A percentile compares a stretch with the other conserved stretches of the same genome.
These are phyloP conservation scores for Dothistroma pini DNA, from an alignment of 2,329 filamentous ascomycete species.

Conservation along the genomic window DNA sequence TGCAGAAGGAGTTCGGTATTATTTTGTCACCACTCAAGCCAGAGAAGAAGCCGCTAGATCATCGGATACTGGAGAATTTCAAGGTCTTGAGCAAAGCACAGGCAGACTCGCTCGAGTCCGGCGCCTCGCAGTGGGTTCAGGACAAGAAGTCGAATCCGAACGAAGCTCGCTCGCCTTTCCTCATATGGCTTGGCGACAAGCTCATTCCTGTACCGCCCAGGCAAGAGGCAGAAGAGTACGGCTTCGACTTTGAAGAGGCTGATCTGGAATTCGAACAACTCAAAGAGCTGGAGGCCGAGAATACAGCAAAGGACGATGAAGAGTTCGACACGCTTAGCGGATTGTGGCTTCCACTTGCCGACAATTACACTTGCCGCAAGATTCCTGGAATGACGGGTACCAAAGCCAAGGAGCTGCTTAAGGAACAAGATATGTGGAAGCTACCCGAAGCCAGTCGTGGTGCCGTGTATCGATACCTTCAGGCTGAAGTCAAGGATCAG, in stretches of 20 bases:
- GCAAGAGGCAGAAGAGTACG: slow-evolving; percentile 48
- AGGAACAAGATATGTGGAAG: slow-evolving; percentile 56
- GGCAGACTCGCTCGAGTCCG: slow-evolving; percentile 55
- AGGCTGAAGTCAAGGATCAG: slow-evolving; percentile 50
- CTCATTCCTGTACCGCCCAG: slow-evolving; percentile 45
- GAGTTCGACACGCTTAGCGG: slow-evolving; percentile 40
- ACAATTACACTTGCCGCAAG: slow-evolving; percentile 39
- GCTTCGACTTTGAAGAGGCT: slow-evolving; percentile 56
- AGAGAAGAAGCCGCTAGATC: slow-evolving; percentile 48
- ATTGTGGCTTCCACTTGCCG: slow-evolving; percentile 31
- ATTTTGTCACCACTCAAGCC: slow-evolving; percentile 45
- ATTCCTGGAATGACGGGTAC: slow-evolving; percentile 25
- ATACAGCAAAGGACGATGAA: slow-evolving; percentile 42
- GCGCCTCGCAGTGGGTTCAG: slow-evolving; percentile 41
- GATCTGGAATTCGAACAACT: slow-evolving; percentile 60
- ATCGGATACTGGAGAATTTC: slow-evolving; percentile 51
- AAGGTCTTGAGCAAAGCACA: slow-evolving; percentile 62
- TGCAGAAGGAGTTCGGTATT: slow-evolving; percentile 41
- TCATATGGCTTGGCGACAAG: slow-evolving; percentile 56
- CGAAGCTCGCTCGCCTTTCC: slow-evolving; percentile 39
- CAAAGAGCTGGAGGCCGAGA: slow-evolving; percentile 58
- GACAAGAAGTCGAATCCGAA: slow-evolving; percentile 20
- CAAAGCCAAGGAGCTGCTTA: slow-evolving; percentile 38
- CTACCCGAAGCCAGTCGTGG: slow-evolving; percentile 57
- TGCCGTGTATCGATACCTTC: slow-evolving; percentile 63